Base-by-base conservation (phyloP, 192 early-diverging fungal genomes). In the Coemansia pectinata region DNA sequence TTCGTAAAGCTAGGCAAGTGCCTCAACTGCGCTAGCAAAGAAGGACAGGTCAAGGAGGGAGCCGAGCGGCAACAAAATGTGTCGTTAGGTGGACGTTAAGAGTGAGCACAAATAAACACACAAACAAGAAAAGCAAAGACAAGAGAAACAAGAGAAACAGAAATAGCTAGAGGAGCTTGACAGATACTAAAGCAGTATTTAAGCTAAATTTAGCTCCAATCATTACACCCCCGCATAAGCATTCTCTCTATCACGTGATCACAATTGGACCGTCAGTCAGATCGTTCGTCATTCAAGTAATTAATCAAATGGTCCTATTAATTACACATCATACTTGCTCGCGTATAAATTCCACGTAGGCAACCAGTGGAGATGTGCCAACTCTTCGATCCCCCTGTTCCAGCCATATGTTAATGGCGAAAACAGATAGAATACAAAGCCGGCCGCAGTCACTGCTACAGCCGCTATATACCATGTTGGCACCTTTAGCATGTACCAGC, bases 351-450 rank as follows among this genome's bases (percentile, higher is more conserved):
- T 67, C 74, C 76, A 78, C 7, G 65, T 71, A 29, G 72, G 72
- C 44, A 86, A 75, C 57, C 85, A 67, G 38, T 9, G 7, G 38
- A 39, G 38, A 39, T 39, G 38, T 7, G 38, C 38, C 38, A 39
- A 39, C 38, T 39, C 38, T 39, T 39, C 38, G 10, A 39, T 39
- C 10, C 0, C 9, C 38, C 41, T 83, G 73, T 11, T 85, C 73
- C 86, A 92, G 72, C 85, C 80, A 66, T 78, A 83, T 10, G 90
- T 88, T 39, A 93, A 77, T 58, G 91, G 89, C 66, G 87, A 79
- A 69, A 95, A 94, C 62, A 85, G 85, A 63, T 86, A 63, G 68
- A 91, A 96, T 27, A 87, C 86, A 25, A 47, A 52, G 40, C 79
- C 75, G 1, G 64, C 60, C 17, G 65, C 71, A 3, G 66, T 53